Percentiles rank a stretch among this genome's conserved stretches.
These are phyloP conservation scores for Parathielavia appendiculata DNA, from an alignment of 495 filamentous ascomycete species.

Conservation along the genomic window DNA sequence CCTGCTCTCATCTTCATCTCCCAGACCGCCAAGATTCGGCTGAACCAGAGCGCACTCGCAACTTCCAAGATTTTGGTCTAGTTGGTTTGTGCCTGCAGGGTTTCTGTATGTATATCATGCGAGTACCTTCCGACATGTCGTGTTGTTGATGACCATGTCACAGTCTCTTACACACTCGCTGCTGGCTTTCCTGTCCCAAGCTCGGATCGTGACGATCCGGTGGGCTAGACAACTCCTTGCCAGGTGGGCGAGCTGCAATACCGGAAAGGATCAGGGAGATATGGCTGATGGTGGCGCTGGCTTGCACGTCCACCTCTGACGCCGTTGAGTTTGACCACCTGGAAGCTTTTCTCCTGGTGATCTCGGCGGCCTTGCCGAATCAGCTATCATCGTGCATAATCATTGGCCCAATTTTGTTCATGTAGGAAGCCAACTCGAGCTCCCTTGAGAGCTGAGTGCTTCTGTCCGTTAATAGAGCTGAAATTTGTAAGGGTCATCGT, in stretches of 20 bases:
- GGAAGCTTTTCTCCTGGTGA: neutral
- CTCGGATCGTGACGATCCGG: conserved; percentile 9
- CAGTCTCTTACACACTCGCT: neutral
- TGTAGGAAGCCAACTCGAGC: too few relatives aligned
- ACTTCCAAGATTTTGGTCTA: too few relatives aligned
- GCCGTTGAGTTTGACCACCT: conserved; percentile 6
- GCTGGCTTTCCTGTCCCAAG: conserved; percentile 12
- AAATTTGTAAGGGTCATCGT: too few relatives aligned
- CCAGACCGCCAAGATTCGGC: too few relatives aligned
- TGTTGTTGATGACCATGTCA: conserved; percentile 16
- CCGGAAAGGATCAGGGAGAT: neutral
- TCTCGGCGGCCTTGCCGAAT: conserved; percentile 10
- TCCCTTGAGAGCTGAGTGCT: too few relatives aligned
- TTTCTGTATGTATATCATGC: too few relatives aligned
- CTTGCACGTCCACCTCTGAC: conserved; percentile 17
- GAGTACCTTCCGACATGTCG: too few relatives aligned
- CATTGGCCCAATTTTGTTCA: too few relatives aligned
- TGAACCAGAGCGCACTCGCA: too few relatives aligned
- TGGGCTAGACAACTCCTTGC: conserved; percentile 19
- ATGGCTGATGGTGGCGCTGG: conserved; percentile 12
- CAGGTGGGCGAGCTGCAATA: neutral
- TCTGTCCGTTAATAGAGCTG: too few relatives aligned
- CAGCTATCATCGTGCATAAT: conserved; percentile 4
- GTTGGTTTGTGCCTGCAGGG: too few relatives aligned
- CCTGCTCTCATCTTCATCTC: too few relatives aligned